phyloP scores from a whole-genome alignment of 2,329 filamentous ascomycete genomes.

The Torrubiellomyces zombiae region DNA sequence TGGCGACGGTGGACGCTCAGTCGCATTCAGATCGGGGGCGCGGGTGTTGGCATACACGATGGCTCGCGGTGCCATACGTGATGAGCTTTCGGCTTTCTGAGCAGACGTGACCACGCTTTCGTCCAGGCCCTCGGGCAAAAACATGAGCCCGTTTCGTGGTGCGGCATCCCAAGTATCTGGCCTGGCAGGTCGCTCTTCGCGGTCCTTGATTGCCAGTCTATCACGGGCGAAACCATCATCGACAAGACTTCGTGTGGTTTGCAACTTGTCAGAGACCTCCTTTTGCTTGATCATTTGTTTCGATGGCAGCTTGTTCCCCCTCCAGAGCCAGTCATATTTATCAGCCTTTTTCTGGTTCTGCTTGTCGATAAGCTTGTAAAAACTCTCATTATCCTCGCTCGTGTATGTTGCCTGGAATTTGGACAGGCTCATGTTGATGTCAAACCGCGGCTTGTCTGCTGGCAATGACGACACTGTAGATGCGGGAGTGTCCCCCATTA shows the following conservation, averaged over 20 bases:
- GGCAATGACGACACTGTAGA: conserved; percentile 29
- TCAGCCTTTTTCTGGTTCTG: conserved; percentile 73
- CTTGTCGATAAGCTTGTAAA: conserved; percentile 79
- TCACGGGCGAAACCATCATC: conserved; percentile 43
- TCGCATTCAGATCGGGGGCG: conserved; percentile 35
- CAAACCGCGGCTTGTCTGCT: conserved; percentile 32
- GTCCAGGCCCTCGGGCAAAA: conserved; percentile 50
- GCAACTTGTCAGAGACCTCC: conserved; percentile 37
- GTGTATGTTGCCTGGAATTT: conserved; percentile 89
- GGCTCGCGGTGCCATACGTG: conserved; percentile 57
- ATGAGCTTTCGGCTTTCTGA: conserved; percentile 51
- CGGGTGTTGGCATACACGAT: conserved; percentile 77
- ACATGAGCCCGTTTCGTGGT: conserved; percentile 80
- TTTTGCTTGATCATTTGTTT: conserved; percentile 60
- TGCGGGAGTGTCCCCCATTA: conserved; percentile 57
- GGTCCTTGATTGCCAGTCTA: conserved; percentile 47
- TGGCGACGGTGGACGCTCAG: conserved; percentile 49
- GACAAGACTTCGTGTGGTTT: conserved; percentile 25
- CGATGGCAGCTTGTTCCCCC: conserved; percentile 70
- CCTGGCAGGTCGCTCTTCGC: conserved; percentile 55
- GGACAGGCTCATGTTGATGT: conserved; percentile 65
- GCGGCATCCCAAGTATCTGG: conserved; percentile 60
- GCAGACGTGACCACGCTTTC: conserved; percentile 43
- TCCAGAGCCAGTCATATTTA: conserved; percentile 81
- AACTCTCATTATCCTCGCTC: conserved; percentile 94